Evolutionary conservation across 179 eudicot genomes (phyloP).

Genomic region (Pouteria campechiana): DNA sequence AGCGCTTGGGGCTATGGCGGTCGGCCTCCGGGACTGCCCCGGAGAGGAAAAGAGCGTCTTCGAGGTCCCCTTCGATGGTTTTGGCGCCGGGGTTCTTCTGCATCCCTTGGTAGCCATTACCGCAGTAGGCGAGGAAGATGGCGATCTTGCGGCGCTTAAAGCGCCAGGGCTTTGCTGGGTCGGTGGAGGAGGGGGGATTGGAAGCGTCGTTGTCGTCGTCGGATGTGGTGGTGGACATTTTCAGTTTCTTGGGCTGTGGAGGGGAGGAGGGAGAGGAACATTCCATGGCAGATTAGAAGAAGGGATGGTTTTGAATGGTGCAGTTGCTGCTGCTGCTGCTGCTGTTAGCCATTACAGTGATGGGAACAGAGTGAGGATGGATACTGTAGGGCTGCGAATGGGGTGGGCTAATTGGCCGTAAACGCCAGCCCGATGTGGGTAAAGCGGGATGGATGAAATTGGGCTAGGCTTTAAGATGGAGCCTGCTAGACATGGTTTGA

Average conservation of each 20-base stretch:
- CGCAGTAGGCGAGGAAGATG: conserved; percentile 84
- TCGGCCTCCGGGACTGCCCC: conserved; percentile 70
- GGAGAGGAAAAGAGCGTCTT: conserved; percentile 67
- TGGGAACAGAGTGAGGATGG: too few species aligned
- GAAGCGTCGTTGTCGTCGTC: conserved; percentile 21
- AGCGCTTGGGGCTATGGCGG: conserved; percentile 43
- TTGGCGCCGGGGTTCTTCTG: conserved; percentile 96
- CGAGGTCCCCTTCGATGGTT: conserved; percentile 89
- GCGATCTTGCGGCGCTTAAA: conserved; percentile 87
- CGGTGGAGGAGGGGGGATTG: conserved; percentile 1
- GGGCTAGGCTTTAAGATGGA: too few species aligned
- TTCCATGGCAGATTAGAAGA: too few species aligned
- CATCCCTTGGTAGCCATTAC: conserved; percentile 95
- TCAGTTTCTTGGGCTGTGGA: conserved; percentile 49
- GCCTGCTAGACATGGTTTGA: too few species aligned
- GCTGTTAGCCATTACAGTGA: too few species aligned
- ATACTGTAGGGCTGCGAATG: too few species aligned
- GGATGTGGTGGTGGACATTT: conserved; percentile 54
- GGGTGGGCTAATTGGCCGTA: too few species aligned
- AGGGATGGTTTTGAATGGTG: too few species aligned
- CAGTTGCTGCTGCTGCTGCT: too few species aligned
- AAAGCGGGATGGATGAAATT: too few species aligned
- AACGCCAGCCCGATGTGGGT: too few species aligned
- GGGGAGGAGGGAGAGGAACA: conserved; percentile 13
- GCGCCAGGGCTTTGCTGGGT: conserved; percentile 9